Evolutionary conservation across 2,329 filamentous ascomycete genomes (phyloP).

Genomic region (Pestalotiopsis sp.): DNA sequence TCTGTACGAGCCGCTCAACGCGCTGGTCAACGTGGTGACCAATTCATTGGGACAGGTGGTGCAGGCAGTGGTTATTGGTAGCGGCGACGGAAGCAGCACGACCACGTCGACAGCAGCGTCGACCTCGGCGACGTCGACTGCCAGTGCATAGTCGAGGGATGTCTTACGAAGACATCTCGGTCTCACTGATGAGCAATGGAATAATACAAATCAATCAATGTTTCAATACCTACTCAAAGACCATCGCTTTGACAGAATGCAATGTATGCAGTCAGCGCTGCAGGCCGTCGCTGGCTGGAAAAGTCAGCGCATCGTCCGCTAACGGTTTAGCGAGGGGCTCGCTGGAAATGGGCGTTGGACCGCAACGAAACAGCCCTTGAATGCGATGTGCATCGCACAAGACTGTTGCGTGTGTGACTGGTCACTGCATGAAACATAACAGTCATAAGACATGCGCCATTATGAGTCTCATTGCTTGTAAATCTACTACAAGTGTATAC

Average conservation of each 20-base stretch:
- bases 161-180: neutral
- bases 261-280: neutral
- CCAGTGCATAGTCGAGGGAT: neutral
- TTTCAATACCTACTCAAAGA: neutral
- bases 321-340: neutral
- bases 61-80: slow-evolving; percentile 39
- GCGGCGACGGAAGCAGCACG: slow-evolving; percentile 18
- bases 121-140: slow-evolving; percentile 17
- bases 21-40: slow-evolving; percentile 53
- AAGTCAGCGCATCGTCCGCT: neutral
- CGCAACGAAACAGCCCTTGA: neutral
- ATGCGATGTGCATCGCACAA: neutral
- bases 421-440: too few relatives aligned
- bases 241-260: too few relatives aligned
- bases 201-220: neutral
- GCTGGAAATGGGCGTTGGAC: neutral
- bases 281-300: too few relatives aligned
- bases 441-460: too few relatives aligned
- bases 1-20: slow-evolving; percentile 46
- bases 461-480: too few relatives aligned
- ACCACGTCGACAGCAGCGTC: slow-evolving; percentile 17
- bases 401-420: too few relatives aligned
- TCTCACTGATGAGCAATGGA: neutral
- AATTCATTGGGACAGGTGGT: slow-evolving; percentile 53
- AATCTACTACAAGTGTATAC: too few relatives aligned